Evolutionary conservation across 1,139 yeast genomes (phyloP), one percentile per base, ranked within the genome.

Genomic region (Magnusiomyces suaveolens): DNA sequence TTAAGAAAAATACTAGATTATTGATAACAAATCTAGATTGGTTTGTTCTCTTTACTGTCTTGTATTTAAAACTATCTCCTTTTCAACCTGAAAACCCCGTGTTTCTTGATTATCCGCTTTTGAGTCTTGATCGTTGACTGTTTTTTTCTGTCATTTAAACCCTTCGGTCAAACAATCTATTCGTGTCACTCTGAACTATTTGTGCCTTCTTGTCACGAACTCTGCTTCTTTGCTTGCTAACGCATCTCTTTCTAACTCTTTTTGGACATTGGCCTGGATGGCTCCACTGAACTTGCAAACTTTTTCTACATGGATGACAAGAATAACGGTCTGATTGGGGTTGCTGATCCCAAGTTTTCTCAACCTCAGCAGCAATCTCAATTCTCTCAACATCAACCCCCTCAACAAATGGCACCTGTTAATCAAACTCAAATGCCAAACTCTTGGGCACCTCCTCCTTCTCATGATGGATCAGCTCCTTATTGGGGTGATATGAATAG

Each of bases 331-430:
- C 29, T 46, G 48, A 46, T 46, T 29, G 48, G 48, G 24, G 32
- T 46, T 26, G 21, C n/a, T 26, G 48, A 46, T 46, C 43, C 43
- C 10, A 38, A 38, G 43, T 38, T 38, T n/a, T 29, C 48, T 29
- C 48, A 46, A 24, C 21, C n/a, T 39, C 47, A 48, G 29, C 47
- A 48, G 29, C 48, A 44, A 39, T 24, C 10, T 32, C 38, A 43
- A 29, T 23, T 20, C 29, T 32, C 48, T 25, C 54, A 52, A 33
- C 52, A 48, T 12, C 53, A 46, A 21, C 52, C 41, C 21, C 54
- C 46, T 39, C 52, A 48, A 23, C 48, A 32, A 20, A 18, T 10
- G 18, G 12, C 36, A 32, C 36, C 36, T 14, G 16, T n/a, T 6
- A 10, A 8, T 14, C 20, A n/a, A 10, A 4, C 20, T 38, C 6